Evolutionary conservation across 352 stramenopile genomes (phyloP).

Genomic region (Halophytophthora polymorphica): DNA sequence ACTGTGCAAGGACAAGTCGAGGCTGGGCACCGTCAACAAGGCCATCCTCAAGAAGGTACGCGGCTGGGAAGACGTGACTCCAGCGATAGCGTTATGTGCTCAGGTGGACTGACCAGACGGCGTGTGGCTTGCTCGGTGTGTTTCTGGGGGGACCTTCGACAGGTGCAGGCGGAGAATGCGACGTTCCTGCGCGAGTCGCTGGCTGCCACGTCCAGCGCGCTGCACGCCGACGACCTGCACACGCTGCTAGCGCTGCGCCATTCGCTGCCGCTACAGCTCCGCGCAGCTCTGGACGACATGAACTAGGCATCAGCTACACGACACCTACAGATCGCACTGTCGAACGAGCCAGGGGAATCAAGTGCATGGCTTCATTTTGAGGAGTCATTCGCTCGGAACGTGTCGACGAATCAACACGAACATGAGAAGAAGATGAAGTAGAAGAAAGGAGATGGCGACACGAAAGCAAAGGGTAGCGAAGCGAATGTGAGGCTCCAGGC

Average conservation of each 20-base stretch:
- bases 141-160: conserved; percentile 8
- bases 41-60: conserved; percentile 61
- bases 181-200: conserved; percentile 55
- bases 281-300: conserved; percentile 32
- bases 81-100: neutral
- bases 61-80: neutral
- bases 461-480: too few relatives aligned
- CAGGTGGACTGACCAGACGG: neutral
- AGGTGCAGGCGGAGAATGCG: conserved; percentile 71
- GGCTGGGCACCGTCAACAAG: conserved; percentile 33
- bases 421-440: neutral
- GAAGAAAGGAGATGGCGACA: conserved; percentile 1
- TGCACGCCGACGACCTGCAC: conserved; percentile 70
- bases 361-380: neutral
- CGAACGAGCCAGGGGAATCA: neutral
- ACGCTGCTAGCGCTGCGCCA: conserved; percentile 51
- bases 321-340: neutral
- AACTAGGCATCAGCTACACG: conserved; percentile 14
- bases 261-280: conserved; percentile 40
- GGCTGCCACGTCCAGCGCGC: conserved; percentile 37
- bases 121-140: neutral
- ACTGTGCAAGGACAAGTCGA: conserved; percentile 11
- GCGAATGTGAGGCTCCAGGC: too few relatives aligned
- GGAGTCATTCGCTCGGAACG: too few relatives aligned
- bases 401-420: neutral